Base-by-base conservation (phyloP, 2,329 filamentous ascomycete species). In the Epichloe bromicola region DNA sequence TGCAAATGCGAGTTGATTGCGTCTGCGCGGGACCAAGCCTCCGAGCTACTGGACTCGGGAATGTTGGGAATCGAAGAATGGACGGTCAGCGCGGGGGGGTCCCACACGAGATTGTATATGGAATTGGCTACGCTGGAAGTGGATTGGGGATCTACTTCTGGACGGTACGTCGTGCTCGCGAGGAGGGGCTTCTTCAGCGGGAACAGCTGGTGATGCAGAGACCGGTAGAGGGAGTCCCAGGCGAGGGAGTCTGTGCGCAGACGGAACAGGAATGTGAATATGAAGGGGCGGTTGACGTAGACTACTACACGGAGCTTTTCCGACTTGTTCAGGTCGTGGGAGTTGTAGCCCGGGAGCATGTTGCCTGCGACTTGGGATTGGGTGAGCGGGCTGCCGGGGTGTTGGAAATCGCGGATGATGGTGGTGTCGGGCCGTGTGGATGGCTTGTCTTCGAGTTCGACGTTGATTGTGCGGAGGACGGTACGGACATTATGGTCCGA, bases 261-360 rank as follows among this genome's bases (percentile, higher is more conserved):
- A 11, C 63, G 60, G 64, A 91, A 91, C 4, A 93, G 70, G 54
- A 93, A 83, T 1, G 83, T 78, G 63, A 86, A 90, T 46, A 91
- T 77, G 65, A 91, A 91, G 0, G 87, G 87, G 23, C 76, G 78
- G 63, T 82, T 80, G 44, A 83, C 77, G 61, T 89, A 90, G 47
- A 89, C 76, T 6, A 89, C 76, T 1, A 87, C 82, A 1, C 83
- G 78, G 41, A 89, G 65, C 57, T 75, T 79, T 53, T 73, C 71
- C 2, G 71, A 68, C 59, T 77, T 78, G 61, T 75, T 78, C 52
- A 69, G 66, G 56, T 79, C 75, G 56, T 76, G 76, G 2, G 62
- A 62, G 48, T 60, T 58, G 43, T 60, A 64, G 10, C 62, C 61
- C 3, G 61, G 61, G 12, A 64, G 55, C 57, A 64, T 61, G 34